phyloP scores from a whole-genome alignment of 495 filamentous ascomycete genomes.

The Penicillium bovifimosum region DNA sequence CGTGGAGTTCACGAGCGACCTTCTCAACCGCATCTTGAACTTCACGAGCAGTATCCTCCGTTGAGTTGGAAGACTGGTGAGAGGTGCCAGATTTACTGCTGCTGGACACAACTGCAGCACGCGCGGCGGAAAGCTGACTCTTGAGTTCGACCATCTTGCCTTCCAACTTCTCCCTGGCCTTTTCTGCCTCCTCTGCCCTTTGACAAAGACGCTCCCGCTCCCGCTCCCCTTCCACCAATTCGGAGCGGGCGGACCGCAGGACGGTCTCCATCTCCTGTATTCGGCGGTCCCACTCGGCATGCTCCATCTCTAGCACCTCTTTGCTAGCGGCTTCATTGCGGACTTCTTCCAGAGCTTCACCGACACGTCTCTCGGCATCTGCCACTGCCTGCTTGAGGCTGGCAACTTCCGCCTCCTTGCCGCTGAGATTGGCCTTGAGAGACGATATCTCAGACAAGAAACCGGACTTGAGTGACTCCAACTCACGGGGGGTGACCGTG shows the following conservation, averaged over 20 bases:
- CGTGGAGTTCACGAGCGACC: slow-evolving; percentile 82
- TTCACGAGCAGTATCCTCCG: slow-evolving; percentile 41
- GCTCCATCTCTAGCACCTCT: slow-evolving; percentile 69
- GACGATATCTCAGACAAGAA: slow-evolving; percentile 88
- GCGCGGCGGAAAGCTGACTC: slow-evolving; percentile 64
- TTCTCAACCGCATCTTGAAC: slow-evolving; percentile 88
- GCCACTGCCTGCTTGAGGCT: slow-evolving; percentile 78
- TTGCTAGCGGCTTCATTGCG: slow-evolving; percentile 65
- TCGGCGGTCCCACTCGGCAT: slow-evolving; percentile 74
- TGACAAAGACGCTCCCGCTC: slow-evolving; percentile 69
- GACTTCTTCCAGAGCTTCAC: slow-evolving; percentile 72
- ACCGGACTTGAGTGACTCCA: slow-evolving; percentile 83
- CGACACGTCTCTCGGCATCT: slow-evolving; percentile 88
- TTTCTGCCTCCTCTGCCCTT: slow-evolving; percentile 69
- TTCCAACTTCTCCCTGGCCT: slow-evolving; percentile 58
- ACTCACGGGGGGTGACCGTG: slow-evolving; percentile 82
- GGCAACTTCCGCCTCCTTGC: slow-evolving; percentile 82
- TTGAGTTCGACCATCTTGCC: slow-evolving; percentile 56
- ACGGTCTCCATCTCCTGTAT: slow-evolving; percentile 80
- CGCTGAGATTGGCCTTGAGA: slow-evolving; percentile 79
- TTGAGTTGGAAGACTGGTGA: slow-evolving; percentile 16
- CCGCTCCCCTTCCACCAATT: slow-evolving; percentile 68
- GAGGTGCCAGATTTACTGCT: slow-evolving; percentile 8
- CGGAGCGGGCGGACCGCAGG: slow-evolving; percentile 69
- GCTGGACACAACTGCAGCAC: slow-evolving; percentile 36